Evolutionary conservation across 2,329 filamentous ascomycete genomes (phyloP), one percentile per base, ranked within the genome.

Genomic region (Nemania abortiva): DNA sequence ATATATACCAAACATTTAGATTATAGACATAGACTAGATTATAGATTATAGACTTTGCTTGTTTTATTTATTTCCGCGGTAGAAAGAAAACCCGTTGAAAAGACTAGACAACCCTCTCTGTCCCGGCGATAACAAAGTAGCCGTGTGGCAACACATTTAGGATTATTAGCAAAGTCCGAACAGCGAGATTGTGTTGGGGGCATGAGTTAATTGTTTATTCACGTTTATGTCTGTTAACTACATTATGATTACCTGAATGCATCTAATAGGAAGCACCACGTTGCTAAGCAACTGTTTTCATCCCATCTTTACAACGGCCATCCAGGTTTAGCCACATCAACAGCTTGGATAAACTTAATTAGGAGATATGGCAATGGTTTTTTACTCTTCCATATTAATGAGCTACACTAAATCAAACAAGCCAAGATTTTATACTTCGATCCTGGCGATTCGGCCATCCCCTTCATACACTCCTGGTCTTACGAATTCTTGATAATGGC

Each of bases 1-100:
- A 50, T 42, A 18, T 52, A 66, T 61, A 62, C 22, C 20, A 47
- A 11, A 6, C 24, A 27, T 31, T 5, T 66, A 53, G 37, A 65
- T 39, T 15, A 29, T 60, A 60, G 57, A 60, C 10, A 22, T 42
- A 42, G 39, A 42, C 13, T 15, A 50, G 50, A 49, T 34, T 62
- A 62, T 57, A 56, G 50, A 62, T 3, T 24, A 49, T 24, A 11
- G 24, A 27, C 24, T 27, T 5, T 27, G 24, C 24, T 27, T 49
- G 31, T 42, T 52, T 31, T 10, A 10, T 31, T 60, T 50, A 18
- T 18, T 42, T 15, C 39, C 2, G 15, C 11, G 15, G 39, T 42
- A 15, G 39, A 42, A 42, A 42, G 39, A 42, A 42, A 42, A 18
- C 11, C 39, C 13, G 39, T 2, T 15, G 11, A 18, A 42, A 42